Evolutionary conservation across 495 filamentous ascomycete genomes (phyloP), one percentile per base, ranked within the genome.

Genomic region (Aspergillus kassunensis): DNA sequence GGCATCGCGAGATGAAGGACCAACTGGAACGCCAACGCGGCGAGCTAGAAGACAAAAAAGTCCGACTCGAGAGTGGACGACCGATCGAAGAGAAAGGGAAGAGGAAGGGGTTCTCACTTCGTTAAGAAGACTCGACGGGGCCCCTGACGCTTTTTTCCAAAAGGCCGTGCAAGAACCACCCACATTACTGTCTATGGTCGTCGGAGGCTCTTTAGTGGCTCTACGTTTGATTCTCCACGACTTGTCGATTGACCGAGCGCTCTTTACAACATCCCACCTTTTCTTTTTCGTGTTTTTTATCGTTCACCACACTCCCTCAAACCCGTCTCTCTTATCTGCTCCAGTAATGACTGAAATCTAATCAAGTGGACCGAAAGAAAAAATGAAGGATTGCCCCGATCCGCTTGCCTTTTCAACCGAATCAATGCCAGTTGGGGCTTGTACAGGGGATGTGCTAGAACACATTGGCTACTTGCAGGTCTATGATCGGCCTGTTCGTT

Each of bases 1-100:
- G 93, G 61, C 93, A 98, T 75, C 83, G 90, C 63, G 93, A 98
- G 80, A 98, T 98, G 93, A 98, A 97, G 80, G 93, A 98, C 59
- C 92, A 97, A 72, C 82, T 98, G 53, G 95, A 98, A 62, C 81
- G 90, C 54, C 95, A 97, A 76, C 85, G 91, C 66, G 66, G 80
- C 68, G 93, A 98, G 69, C 80, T 98, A 60, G 93, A 98, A 65
- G 93, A 98, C 68, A 98, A 98, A 86, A 98, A 97, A 76, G 58
- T 77, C 45, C 83, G 93, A 56, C 75, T 98, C 75, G 93, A 98
- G 73, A 95, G 81, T 63, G 93, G 93, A 62, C 78, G 92, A 61
- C 95, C 95, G 50, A 73, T 97, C 78, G 93, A 97, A 78, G 90
- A 97, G 77, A 91, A 96, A 79, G 74, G 72, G 60, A 87, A 88